Evolutionary conservation across 139 green algal species (phyloP).

Genomic region (Nannochloris sp.): DNA sequence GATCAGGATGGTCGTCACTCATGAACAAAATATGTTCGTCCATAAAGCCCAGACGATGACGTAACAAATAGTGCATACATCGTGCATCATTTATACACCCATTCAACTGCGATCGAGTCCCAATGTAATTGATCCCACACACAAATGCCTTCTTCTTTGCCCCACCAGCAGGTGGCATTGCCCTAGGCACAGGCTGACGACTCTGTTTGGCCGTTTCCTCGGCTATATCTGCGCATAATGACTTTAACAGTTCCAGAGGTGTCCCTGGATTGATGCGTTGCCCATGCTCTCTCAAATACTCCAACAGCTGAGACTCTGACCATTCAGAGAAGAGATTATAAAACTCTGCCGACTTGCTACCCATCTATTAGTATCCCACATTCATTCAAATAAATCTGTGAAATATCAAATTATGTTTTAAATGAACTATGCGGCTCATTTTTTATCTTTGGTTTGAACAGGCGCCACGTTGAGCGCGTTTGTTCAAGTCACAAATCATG

Average conservation of each 20-base stretch:
- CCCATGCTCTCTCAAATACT: slow-evolving; percentile 16
- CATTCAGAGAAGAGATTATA: slow-evolving; percentile 14
- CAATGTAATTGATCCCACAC: slow-evolving; percentile 33
- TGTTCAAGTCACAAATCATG: too few species aligned
- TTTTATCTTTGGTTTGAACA: too few species aligned
- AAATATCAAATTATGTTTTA: too few species aligned
- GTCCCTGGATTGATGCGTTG: not conserved
- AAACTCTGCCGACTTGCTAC: not conserved
- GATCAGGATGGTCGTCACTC: slow-evolving; percentile 28
- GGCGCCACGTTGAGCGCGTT: too few species aligned
- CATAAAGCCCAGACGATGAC: slow-evolving; percentile 15
- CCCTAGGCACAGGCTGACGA: not conserved
- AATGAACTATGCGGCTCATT: too few species aligned
- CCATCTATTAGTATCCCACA: too few species aligned
- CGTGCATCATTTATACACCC: slow-evolving; percentile 49
- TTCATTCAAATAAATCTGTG: too few species aligned
- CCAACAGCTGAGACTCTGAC: slow-evolving; percentile 9
- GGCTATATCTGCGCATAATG: not conserved
- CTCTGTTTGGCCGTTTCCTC: not conserved
- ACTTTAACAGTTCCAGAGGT: not conserved
- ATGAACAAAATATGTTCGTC: slow-evolving; percentile 35
- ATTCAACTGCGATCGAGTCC: slow-evolving; percentile 16
- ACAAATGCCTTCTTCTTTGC: slow-evolving; percentile 28
- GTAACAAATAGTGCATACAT: slow-evolving; percentile 37
- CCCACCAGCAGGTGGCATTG: slow-evolving; percentile 13